Percentiles rank a stretch among this genome's conserved stretches.
phyloP scores from a whole-genome alignment of 306 rosid genomes.

The Ziziphus jujuba region DNA sequence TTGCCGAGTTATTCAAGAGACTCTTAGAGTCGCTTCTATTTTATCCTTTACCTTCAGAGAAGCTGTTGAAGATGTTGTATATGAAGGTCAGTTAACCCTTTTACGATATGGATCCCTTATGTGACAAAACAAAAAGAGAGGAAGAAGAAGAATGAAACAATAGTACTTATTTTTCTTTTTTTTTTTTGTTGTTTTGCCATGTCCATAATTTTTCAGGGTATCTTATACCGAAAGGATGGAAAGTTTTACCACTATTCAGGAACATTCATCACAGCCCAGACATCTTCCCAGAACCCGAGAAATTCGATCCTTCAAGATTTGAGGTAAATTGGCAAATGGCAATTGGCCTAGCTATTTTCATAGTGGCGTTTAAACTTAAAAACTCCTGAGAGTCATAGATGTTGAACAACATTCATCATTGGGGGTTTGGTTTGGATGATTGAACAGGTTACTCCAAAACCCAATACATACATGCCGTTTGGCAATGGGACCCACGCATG shows the following conservation, averaged over 20 bases:
- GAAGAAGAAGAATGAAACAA: not conserved
- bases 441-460: conserved; percentile 74
- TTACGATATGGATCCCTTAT: not conserved
- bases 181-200: not conserved
- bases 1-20: conserved; percentile 85
- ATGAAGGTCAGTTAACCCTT: conserved; percentile 53
- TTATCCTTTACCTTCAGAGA: conserved; percentile 94
- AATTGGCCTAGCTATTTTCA: not conserved
- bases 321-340: conserved; percentile 66
- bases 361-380: too few relatives aligned
- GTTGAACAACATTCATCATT: conserved; percentile 16
- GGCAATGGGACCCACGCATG: conserved; percentile 95
- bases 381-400: conserved; percentile 3
- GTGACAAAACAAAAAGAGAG: too few relatives aligned
- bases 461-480: conserved; percentile 94
- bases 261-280: conserved; percentile 91
- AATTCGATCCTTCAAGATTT: conserved; percentile 92
- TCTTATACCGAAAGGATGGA: conserved; percentile 98
- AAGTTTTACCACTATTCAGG: conserved; percentile 90
- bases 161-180: too few relatives aligned
- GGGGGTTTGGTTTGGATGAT: conserved; percentile 3
- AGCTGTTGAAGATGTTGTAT: conserved; percentile 89
- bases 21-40: conserved; percentile 88
- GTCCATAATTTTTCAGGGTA: conserved; percentile 43
- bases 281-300: conserved; percentile 72